Evolutionary conservation across 1,284 basidiomycete genomes (phyloP).

Genomic region (Cryptococcus sp.): DNA sequence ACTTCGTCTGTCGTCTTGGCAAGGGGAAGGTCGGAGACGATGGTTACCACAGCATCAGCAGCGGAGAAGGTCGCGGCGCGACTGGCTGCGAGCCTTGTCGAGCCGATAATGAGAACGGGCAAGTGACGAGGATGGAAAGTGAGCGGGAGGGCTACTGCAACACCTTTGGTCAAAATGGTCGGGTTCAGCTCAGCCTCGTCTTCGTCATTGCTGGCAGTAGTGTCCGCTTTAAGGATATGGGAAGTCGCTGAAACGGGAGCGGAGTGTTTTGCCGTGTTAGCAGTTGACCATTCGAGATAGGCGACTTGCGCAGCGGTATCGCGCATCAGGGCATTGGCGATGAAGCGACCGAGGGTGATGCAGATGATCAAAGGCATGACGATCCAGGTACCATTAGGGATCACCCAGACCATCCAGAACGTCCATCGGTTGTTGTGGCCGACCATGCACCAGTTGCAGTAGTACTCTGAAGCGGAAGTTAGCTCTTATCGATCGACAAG

Average conservation of each 20-base stretch:
- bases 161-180: background rate
- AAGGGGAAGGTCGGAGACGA: constrained; percentile 57
- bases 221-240: background rate
- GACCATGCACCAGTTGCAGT: constrained; percentile 61
- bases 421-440: constrained; percentile 69
- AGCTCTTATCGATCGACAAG: background rate
- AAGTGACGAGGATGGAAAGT: constrained; percentile 64
- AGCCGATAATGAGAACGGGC: constrained; percentile 71
- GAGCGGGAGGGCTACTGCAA: constrained; percentile 66
- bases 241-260: background rate
- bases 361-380: constrained; percentile 38
- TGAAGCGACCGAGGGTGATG: constrained; percentile 35
- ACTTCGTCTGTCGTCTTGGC: constrained; percentile 68
- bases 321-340: constrained; percentile 30
- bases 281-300: constrained; percentile 19
- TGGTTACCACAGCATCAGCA: constrained; percentile 71
- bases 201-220: background rate
- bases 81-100: constrained; percentile 72
- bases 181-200: background rate
- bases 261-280: background rate
- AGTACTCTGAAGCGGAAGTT: constrained; percentile 43
- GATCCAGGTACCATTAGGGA: constrained; percentile 66
- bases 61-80: constrained; percentile 80
- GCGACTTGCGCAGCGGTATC: constrained; percentile 31
- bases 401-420: constrained; percentile 65